phyloP scores from a whole-genome alignment of 2,329 filamentous ascomycete species.

The Trichocomaceae sp. region DNA sequence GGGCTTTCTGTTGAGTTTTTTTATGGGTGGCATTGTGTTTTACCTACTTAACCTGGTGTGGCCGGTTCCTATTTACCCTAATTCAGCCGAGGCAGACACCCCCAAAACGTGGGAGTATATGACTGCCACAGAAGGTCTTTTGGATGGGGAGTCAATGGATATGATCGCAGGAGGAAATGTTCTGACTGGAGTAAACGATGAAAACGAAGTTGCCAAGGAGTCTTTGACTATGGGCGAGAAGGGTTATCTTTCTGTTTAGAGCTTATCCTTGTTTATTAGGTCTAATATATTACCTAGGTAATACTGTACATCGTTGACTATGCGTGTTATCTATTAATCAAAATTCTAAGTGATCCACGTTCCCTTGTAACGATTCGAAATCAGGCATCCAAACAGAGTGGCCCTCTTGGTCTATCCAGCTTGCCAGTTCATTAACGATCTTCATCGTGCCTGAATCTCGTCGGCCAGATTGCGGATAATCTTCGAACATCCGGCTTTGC shows the following conservation, averaged over 20 bases:
- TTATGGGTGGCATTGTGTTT: neutral
- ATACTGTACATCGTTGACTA: no score
- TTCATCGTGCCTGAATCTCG: slow-evolving; percentile 23
- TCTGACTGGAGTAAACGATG: neutral
- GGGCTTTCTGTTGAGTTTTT: neutral
- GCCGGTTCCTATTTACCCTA: neutral
- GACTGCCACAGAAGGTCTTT: neutral
- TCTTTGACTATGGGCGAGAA: neutral
- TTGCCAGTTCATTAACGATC: slow-evolving; percentile 33
- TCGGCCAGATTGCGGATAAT: neutral
- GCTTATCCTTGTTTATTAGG: neutral
- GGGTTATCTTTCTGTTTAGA: neutral
- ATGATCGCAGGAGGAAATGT: neutral
- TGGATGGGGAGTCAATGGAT: neutral
- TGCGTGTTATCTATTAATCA: neutral
- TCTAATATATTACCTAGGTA: no score
- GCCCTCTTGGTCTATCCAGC: slow-evolving; percentile 34
- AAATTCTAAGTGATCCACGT: neutral
- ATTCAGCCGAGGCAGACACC: neutral
- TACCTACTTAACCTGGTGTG: neutral
- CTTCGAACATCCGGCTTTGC: neutral
- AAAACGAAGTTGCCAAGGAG: neutral
- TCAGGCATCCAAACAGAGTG: slow-evolving; percentile 32
- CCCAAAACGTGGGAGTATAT: neutral
- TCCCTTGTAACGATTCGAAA: slow-evolving; percentile 27